phyloP scores from a whole-genome alignment of 2,329 filamentous ascomycete species.

The Sarocladium oryzae region DNA sequence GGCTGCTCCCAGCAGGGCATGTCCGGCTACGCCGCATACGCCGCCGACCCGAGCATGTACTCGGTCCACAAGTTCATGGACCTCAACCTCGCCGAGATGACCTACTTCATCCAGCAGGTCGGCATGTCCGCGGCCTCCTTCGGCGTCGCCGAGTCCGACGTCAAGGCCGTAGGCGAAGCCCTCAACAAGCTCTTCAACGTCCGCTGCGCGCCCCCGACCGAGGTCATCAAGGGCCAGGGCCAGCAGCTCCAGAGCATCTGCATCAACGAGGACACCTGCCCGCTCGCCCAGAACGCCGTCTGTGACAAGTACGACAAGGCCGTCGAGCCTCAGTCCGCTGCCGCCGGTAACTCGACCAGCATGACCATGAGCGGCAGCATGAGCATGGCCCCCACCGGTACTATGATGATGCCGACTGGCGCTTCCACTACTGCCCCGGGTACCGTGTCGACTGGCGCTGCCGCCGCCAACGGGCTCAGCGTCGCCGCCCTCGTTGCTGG shows the following conservation, averaged over 20 bases:
- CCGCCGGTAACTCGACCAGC: slow-evolving; percentile 15
- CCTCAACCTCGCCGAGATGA: slow-evolving; percentile 42
- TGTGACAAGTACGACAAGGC: slow-evolving; percentile 38
- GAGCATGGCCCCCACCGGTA: slow-evolving; percentile 12
- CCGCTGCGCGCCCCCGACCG: slow-evolving; percentile 40
- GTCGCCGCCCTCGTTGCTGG: slow-evolving; percentile 18
- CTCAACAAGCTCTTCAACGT: slow-evolving; percentile 45
- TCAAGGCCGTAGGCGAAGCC: slow-evolving; percentile 39
- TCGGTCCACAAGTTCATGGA: slow-evolving; percentile 55
- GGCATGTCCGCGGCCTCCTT: slow-evolving; percentile 50
- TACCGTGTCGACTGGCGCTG: slow-evolving; percentile 18
- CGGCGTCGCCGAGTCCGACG: slow-evolving; percentile 48
- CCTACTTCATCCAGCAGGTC: slow-evolving; percentile 55
- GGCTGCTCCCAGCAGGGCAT: slow-evolving; percentile 46
- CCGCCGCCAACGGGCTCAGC: slow-evolving; percentile 18
- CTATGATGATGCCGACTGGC: slow-evolving; percentile 8
- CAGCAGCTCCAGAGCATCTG: slow-evolving; percentile 50
- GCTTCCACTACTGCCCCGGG: neutral
- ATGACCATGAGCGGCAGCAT: slow-evolving; percentile 12
- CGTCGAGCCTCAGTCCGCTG: slow-evolving; percentile 13
- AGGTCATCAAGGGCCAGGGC: slow-evolving; percentile 37
- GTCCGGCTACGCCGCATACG: slow-evolving; percentile 43
- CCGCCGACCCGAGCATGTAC: slow-evolving; percentile 40
- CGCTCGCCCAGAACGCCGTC: slow-evolving; percentile 34
- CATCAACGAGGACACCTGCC: slow-evolving; percentile 40